These are phyloP conservation scores for Coemansia sp. DNA, from an alignment of 192 early-diverging fungal species.

Conservation along the genomic window DNA sequence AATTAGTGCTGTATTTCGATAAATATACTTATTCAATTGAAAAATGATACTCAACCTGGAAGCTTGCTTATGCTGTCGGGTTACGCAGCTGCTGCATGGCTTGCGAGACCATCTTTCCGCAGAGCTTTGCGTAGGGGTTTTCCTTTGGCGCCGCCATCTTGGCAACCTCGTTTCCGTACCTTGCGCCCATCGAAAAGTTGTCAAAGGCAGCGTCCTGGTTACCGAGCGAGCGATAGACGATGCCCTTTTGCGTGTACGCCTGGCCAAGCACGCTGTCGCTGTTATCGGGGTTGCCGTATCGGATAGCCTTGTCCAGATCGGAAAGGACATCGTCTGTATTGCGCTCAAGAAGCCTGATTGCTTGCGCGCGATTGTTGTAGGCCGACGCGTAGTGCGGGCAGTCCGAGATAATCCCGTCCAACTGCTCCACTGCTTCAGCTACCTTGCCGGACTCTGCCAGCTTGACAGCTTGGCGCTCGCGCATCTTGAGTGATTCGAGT, in stretches of 20 bases:
- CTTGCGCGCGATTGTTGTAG: slow-evolving; percentile 65
- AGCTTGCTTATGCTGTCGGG: neutral
- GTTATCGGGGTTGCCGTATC: slow-evolving; percentile 47
- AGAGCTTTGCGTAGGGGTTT: slow-evolving; percentile 74
- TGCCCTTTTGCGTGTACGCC: slow-evolving; percentile 67
- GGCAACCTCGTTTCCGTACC: slow-evolving; percentile 63
- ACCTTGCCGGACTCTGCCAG: slow-evolving; percentile 49
- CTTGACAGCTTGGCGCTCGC: slow-evolving; percentile 27
- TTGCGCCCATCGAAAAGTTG: slow-evolving; percentile 62
- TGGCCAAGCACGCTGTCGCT: slow-evolving; percentile 23
- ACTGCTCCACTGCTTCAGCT: slow-evolving; percentile 23
- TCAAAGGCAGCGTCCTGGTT: slow-evolving; percentile 55
- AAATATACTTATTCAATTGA: too few species aligned
- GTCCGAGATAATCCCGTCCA: slow-evolving; percentile 45
- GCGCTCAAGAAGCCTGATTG: slow-evolving; percentile 39
- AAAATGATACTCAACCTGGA: neutral
- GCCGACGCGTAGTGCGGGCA: slow-evolving; percentile 61
- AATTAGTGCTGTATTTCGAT: too few species aligned
- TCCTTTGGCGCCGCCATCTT: slow-evolving; percentile 56
- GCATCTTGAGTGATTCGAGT: slow-evolving; percentile 11
- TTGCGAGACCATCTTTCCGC: slow-evolving; percentile 60
- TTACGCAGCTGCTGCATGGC: slow-evolving; percentile 55
- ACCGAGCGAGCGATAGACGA: slow-evolving; percentile 53
- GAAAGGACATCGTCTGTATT: slow-evolving; percentile 10
- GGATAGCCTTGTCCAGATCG: slow-evolving; percentile 61